Conservation (phyloP, 192 early-diverging fungal species). For the Spinellus fusiger region DNA sequence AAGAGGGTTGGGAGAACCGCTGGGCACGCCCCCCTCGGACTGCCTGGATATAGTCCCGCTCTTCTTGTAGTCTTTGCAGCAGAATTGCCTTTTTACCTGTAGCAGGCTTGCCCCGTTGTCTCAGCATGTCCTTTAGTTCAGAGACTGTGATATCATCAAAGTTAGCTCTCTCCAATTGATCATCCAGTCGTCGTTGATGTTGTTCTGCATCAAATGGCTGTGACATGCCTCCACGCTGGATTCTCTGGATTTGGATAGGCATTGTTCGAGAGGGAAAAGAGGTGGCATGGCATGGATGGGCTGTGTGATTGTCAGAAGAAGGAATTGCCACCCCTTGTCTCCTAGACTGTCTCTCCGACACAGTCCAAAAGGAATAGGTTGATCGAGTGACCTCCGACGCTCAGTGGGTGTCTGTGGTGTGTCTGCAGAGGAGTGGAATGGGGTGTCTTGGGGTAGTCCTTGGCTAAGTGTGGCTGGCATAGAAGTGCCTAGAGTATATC, state of each 20-base stretch:
- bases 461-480: slow-evolving; percentile 3
- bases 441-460: slow-evolving; percentile 4
- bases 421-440: background rate
- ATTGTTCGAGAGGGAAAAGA: slow-evolving; percentile 22
- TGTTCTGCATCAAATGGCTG: slow-evolving; percentile 33
- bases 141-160: slow-evolving; percentile 72
- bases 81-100: slow-evolving; percentile 68
- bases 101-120: slow-evolving; percentile 59
- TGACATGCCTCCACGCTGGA: background rate
- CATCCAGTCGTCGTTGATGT: slow-evolving; percentile 51
- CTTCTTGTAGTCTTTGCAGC: slow-evolving; percentile 59
- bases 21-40: slow-evolving; percentile 22
- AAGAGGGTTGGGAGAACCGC: background rate
- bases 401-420: background rate
- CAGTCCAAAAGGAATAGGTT: background rate
- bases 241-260: slow-evolving; percentile 30
- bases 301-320: background rate
- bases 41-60: slow-evolving; percentile 42
- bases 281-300: background rate
- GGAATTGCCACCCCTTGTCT: background rate
- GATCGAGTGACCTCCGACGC: background rate
- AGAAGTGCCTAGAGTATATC: slow-evolving; percentile 10
- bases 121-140: slow-evolving; percentile 69
- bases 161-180: slow-evolving; percentile 54
- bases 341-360: background rate